Conservation (phyloP, 148 eudicot species). For the Rhododendron kiyosumense region DNA sequence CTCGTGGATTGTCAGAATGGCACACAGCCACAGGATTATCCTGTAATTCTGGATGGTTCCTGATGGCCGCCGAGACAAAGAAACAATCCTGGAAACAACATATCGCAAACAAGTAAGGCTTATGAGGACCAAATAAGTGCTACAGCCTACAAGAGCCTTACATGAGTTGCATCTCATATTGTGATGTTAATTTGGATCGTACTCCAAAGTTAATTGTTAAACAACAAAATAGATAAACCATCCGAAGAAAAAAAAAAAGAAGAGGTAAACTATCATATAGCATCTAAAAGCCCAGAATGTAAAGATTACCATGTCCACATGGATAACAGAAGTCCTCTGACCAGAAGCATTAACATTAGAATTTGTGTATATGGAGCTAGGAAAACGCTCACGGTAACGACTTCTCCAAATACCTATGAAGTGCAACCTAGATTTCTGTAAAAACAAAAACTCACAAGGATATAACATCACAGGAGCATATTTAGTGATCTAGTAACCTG, state of each 20-base stretch:
- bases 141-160: not conserved
- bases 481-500: not conserved
- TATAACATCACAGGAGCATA: not conserved
- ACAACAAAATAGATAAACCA: slow-evolving; percentile 3
- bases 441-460: slow-evolving; percentile 2
- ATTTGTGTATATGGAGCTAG: slow-evolving; percentile 25
- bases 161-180: not conserved
- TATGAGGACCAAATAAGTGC: not conserved
- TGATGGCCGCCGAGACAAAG: slow-evolving; percentile 85
- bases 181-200: not conserved
- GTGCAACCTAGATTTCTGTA: slow-evolving; percentile 92
- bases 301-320: slow-evolving; percentile 81
- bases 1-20: slow-evolving; percentile 92
- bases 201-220: not conserved
- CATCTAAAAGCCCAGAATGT: not conserved
- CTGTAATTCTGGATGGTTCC: slow-evolving; percentile 62
- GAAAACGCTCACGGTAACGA: slow-evolving; percentile 82
- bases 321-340: slow-evolving; percentile 50
- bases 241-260: not conserved
- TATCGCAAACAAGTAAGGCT: not conserved
- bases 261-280: not conserved
- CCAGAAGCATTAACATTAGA: slow-evolving; percentile 29
- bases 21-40: slow-evolving; percentile 95
- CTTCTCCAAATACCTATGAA: slow-evolving; percentile 97
- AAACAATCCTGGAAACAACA: slow-evolving; percentile 74